Evolutionary conservation across 106 monocot genomes (phyloP).

Genomic region (Agapanthus africanus): DNA sequence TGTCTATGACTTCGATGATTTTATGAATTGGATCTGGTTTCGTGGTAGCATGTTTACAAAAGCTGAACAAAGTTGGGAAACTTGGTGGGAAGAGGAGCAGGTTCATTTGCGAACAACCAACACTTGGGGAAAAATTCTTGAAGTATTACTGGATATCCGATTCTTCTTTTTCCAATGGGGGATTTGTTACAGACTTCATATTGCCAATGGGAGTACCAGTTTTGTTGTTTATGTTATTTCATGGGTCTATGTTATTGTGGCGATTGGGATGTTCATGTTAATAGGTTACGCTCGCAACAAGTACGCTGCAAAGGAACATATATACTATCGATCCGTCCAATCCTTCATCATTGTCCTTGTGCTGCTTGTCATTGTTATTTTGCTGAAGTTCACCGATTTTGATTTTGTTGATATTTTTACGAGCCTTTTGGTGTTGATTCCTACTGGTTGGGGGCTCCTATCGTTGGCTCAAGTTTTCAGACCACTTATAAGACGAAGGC

Average conservation of each 20-base stretch:
- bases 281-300: slow-evolving; percentile 57
- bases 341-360: slow-evolving; percentile 37
- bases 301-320: slow-evolving; percentile 81
- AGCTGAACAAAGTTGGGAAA: slow-evolving; percentile 66
- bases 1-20: slow-evolving; percentile 87
- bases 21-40: slow-evolving; percentile 90
- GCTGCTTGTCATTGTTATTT: slow-evolving; percentile 37
- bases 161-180: slow-evolving; percentile 94
- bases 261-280: slow-evolving; percentile 49
- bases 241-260: slow-evolving; percentile 62
- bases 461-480: slow-evolving; percentile 63
- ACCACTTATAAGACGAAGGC: slow-evolving; percentile 24
- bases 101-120: slow-evolving; percentile 84
- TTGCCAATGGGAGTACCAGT: slow-evolving; percentile 53
- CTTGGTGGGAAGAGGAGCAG: slow-evolving; percentile 90
- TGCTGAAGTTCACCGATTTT: slow-evolving; percentile 63
- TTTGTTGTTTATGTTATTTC: slow-evolving; percentile 73
- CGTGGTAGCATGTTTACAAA: slow-evolving; percentile 60
- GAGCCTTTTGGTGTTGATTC: slow-evolving; percentile 81
- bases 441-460: slow-evolving; percentile 74
- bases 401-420: slow-evolving; percentile 62
- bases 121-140: slow-evolving; percentile 69
- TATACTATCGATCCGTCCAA: slow-evolving; percentile 76
- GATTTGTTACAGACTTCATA: slow-evolving; percentile 69
- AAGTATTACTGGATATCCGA: slow-evolving; percentile 72